Conservation (phyloP, 139 green algal genomes). For the Ulvella scutata region DNA sequence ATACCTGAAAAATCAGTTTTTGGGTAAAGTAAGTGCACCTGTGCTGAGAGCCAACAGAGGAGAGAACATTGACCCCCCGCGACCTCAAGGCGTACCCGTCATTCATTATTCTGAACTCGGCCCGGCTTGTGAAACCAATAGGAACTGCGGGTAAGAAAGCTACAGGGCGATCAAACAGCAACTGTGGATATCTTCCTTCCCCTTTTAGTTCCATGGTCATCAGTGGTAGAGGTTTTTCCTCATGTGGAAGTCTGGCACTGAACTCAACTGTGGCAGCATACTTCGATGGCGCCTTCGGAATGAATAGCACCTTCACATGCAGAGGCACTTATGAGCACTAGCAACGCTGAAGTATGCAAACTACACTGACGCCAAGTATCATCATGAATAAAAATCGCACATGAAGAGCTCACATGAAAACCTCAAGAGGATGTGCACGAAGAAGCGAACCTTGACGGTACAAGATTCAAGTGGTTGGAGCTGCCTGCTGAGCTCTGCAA, state of each 20-base stretch:
- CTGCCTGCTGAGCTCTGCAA: background rate
- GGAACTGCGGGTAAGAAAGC: constrained; percentile 15
- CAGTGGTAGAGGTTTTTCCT: background rate
- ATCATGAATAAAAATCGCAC: no score
- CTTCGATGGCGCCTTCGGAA: background rate
- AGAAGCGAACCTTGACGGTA: background rate
- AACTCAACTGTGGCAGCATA: background rate
- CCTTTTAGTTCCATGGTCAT: background rate
- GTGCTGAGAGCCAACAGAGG: no score
- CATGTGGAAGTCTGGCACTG: background rate
- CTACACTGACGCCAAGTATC: no score
- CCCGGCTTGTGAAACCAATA: constrained; percentile 22
- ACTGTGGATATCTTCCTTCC: background rate
- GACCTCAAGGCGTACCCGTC: no score
- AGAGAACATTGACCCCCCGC: no score
- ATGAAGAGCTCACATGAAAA: no score
- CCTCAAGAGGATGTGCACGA: background rate
- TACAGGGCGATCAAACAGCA: background rate
- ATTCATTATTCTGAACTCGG: constrained; percentile 51
- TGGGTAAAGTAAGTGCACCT: constrained; percentile 20
- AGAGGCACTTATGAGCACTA: no score
- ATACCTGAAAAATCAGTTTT: constrained; percentile 47
- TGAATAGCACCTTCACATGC: background rate
- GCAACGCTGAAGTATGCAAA: no score
- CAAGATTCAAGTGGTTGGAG: background rate